Percentiles rank a stretch among this genome's conserved stretches.
Conservation (phyloP, 495 filamentous ascomycete genomes). For the Hypoxylon lienhwacheense region DNA sequence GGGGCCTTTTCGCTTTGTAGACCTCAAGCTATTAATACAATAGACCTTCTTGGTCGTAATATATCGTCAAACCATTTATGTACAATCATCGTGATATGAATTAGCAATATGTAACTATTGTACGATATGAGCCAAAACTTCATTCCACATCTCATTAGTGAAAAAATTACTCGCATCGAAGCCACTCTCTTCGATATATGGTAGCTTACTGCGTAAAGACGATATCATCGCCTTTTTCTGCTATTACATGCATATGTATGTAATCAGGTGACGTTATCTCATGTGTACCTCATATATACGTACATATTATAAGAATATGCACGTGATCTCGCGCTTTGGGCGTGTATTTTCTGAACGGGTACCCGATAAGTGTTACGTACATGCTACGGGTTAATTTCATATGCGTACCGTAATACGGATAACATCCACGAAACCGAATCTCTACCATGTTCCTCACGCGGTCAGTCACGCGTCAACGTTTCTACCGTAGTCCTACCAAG, state of each 20-base stretch:
- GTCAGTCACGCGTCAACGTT: slow-evolving; percentile 7
- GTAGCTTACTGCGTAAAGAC: too few relatives aligned
- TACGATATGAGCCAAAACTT: too few relatives aligned
- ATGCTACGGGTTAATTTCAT: too few relatives aligned
- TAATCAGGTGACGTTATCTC: neutral
- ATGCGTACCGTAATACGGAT: too few relatives aligned
- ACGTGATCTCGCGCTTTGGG: neutral
- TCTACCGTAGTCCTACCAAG: neutral
- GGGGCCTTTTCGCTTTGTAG: slow-evolving; percentile 1
- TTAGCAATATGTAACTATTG: too few relatives aligned
- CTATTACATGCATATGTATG: neutral
- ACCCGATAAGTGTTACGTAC: too few relatives aligned
- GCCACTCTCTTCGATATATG: too few relatives aligned
- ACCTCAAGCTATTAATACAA: slow-evolving; percentile 31
- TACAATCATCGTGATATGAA: neutral
- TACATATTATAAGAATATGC: neutral
- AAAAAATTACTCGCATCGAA: too few relatives aligned
- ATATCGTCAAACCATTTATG: slow-evolving; percentile 29
- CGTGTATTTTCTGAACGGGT: too few relatives aligned
- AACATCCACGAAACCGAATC: slow-evolving; percentile 22
- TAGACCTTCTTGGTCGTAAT: slow-evolving; percentile 31
- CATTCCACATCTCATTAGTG: too few relatives aligned
- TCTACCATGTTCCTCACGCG: slow-evolving; percentile 15
- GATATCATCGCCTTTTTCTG: too few relatives aligned
- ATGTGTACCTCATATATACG: too few relatives aligned